Evolutionary conservation across 768 basidiomycete genomes (phyloP).

Genomic region (Hypholoma fasciculare): DNA sequence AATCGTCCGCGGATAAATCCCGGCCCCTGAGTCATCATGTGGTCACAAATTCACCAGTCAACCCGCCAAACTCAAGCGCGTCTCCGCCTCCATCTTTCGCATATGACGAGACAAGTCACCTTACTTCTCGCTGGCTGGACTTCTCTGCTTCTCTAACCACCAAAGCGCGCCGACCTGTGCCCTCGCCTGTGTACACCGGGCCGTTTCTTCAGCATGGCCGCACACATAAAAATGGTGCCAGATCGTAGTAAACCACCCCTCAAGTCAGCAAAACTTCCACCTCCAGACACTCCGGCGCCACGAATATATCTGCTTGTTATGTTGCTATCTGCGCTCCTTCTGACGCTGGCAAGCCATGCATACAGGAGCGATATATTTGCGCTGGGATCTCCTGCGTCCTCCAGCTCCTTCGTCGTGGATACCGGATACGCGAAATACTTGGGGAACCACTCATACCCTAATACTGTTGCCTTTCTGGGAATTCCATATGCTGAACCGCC

Average conservation of each 20-base stretch:
- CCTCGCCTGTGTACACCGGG: not conserved
- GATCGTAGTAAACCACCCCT: not conserved
- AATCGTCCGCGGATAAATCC: not conserved
- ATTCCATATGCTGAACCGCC: conserved; percentile 64
- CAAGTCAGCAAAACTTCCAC: not conserved
- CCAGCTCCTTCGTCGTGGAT: conserved; percentile 38
- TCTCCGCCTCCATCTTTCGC: not conserved
- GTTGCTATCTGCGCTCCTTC: conserved; percentile 14
- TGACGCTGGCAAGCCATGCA: conserved; percentile 14
- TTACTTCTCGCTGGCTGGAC: not conserved
- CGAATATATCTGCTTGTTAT: not conserved
- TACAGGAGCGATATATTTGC: conserved; percentile 13
- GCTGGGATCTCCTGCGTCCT: conserved; percentile 6
- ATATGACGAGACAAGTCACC: not conserved
- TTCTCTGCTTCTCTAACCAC: not conserved
- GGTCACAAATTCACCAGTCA: not conserved
- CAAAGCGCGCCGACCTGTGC: not conserved
- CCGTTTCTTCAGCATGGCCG: not conserved
- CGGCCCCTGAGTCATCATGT: not conserved
- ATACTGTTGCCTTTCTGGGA: conserved; percentile 58
- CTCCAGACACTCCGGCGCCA: not conserved
- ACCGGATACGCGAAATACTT: conserved; percentile 60
- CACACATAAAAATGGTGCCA: not conserved
- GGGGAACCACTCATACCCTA: conserved; percentile 51
- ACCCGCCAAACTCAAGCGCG: too few species aligned